phyloP scores from a whole-genome alignment of 2,329 filamentous ascomycete genomes.

The Venturia pyrina region DNA sequence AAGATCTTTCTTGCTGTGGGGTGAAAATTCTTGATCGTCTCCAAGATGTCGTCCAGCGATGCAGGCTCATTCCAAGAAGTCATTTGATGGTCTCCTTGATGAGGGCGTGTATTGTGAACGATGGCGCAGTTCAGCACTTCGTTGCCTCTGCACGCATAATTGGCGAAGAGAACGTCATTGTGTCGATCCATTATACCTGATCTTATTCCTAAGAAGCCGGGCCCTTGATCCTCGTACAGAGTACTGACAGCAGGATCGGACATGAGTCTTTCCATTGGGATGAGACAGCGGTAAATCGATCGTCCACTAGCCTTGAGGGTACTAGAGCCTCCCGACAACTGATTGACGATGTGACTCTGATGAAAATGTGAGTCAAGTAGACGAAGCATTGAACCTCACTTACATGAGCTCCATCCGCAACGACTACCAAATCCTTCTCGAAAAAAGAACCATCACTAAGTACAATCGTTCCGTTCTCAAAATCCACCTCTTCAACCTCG shows the following conservation, averaged over 20 bases:
- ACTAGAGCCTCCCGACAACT: background rate
- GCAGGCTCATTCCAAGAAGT: background rate
- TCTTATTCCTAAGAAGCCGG: background rate
- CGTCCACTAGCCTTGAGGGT: background rate
- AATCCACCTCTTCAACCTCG: background rate
- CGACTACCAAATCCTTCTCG: background rate
- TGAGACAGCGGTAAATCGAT: constrained; percentile 1
- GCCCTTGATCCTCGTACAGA: background rate
- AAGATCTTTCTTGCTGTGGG: background rate
- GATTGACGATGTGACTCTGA: background rate
- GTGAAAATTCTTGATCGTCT: constrained; percentile 5
- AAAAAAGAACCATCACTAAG: background rate
- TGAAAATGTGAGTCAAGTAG: background rate
- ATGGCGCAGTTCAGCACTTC: background rate
- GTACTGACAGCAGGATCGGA: background rate
- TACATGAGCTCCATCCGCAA: constrained; percentile 5
- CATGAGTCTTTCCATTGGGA: background rate
- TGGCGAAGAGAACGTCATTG: background rate
- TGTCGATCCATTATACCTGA: background rate
- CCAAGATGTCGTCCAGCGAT: background rate
- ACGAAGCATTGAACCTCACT: background rate
- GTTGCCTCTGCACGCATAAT: background rate
- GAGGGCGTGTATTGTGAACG: background rate
- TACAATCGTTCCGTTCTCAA: background rate
- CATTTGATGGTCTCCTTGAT: background rate